Evolutionary conservation across 805 yeast species (phyloP).

Genomic region (Hyphopichia homilentoma): DNA sequence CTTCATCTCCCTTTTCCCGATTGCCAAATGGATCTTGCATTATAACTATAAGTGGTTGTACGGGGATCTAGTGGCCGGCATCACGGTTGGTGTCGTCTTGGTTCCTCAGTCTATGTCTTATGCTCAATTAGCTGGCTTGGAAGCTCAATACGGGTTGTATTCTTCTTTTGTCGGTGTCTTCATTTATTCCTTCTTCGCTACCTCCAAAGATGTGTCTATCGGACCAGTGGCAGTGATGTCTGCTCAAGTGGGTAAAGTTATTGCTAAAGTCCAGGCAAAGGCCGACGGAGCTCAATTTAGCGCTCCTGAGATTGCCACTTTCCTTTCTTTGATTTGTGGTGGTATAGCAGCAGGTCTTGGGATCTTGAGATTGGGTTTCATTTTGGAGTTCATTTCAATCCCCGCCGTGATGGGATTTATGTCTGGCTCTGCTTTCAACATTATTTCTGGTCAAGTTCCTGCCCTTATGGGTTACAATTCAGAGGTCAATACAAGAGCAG

Average conservation of each 20-base stretch:
- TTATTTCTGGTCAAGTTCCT: constrained; percentile 83
- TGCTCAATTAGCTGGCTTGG: constrained; percentile 78
- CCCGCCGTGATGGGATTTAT: constrained; percentile 94
- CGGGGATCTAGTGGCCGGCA: constrained; percentile 85
- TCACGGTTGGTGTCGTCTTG: constrained; percentile 88
- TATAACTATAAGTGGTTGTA: constrained; percentile 78
- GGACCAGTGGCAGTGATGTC: constrained; percentile 99
- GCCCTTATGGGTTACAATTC: constrained; percentile 72
- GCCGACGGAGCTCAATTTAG: constrained; percentile 41
- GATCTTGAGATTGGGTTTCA: constrained; percentile 76
- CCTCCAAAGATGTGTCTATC: constrained; percentile 91
- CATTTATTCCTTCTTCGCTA: constrained; percentile 86
- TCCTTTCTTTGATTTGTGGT: constrained; percentile 79
- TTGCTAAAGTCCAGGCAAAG: constrained; percentile 52
- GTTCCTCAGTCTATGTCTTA: constrained; percentile 97
- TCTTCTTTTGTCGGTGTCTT: constrained; percentile 91
- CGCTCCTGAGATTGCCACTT: constrained; percentile 76
- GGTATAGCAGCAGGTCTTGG: constrained; percentile 82
- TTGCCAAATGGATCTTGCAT: constrained; percentile 77
- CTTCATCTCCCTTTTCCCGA: constrained; percentile 67
- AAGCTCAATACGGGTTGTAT: constrained; percentile 83
- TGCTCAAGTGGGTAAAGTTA: constrained; percentile 73
- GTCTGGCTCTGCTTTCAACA: constrained; percentile 89
- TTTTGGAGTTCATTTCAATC: constrained; percentile 81
- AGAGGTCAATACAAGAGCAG: constrained; percentile 64